Percentiles rank a stretch among this genome's conserved stretches.
These are phyloP conservation scores for Coniella vitis DNA, from an alignment of 2,329 filamentous ascomycete genomes.

Conservation along the genomic window DNA sequence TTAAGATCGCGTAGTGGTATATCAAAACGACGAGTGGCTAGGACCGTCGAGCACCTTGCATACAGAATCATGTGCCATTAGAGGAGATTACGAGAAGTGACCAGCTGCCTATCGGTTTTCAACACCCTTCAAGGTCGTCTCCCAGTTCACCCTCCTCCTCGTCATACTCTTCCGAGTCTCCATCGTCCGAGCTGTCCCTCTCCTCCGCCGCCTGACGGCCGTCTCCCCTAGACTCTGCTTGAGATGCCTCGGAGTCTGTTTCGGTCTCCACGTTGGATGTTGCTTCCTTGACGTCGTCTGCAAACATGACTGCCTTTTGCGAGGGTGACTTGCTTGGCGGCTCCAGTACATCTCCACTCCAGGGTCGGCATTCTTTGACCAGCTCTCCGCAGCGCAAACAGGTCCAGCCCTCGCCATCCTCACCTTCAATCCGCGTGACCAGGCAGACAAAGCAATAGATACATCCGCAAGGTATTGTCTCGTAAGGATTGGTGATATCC, in stretches of 20 bases:
- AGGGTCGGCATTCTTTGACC: slow-evolving; percentile 80
- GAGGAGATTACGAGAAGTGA: no score
- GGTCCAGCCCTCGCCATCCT: slow-evolving; percentile 90
- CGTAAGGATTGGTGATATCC: slow-evolving; percentile 94
- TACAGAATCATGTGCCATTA: no score
- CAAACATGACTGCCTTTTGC: slow-evolving; percentile 55
- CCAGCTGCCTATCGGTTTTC: no score
- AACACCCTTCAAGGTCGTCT: slow-evolving; percentile 19
- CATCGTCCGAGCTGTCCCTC: slow-evolving; percentile 16
- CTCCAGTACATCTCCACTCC: slow-evolving; percentile 82
- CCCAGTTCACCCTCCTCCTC: slow-evolving; percentile 24
- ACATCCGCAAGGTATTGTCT: slow-evolving; percentile 81
- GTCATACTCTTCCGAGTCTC: slow-evolving; percentile 25
- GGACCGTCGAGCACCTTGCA: no score
- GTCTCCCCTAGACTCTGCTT: slow-evolving; percentile 11
- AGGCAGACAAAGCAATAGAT: slow-evolving; percentile 95
- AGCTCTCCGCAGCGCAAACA: slow-evolving; percentile 83
- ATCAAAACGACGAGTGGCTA: no score
- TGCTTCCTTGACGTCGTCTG: slow-evolving; percentile 39
- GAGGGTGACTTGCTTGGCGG: slow-evolving; percentile 35
- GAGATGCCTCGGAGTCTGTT: slow-evolving; percentile 22
- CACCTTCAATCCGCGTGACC: slow-evolving; percentile 80
- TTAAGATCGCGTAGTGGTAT: no score
- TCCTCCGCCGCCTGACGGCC: slow-evolving; percentile 8
- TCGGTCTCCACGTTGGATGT: slow-evolving; percentile 18